These are phyloP conservation scores for Nepenthes alata DNA, from an alignment of 179 eudicot species.

Conservation along the genomic window DNA sequence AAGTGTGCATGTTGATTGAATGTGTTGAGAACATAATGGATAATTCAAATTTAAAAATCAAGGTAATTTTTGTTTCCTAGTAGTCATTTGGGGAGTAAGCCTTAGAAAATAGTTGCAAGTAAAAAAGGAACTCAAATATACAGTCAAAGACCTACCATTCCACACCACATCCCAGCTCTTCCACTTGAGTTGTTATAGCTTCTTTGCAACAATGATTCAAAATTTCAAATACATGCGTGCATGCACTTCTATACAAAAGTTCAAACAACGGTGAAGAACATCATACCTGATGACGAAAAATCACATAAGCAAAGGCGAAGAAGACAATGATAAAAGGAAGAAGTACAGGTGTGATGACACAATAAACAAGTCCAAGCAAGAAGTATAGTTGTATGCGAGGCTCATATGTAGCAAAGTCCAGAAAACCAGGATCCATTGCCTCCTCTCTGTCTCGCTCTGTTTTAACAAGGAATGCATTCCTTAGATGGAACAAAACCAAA, in stretches of 20 bases:
- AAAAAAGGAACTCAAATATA: too few species aligned
- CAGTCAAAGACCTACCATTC: too few species aligned
- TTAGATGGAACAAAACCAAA: slow-evolving; percentile 36
- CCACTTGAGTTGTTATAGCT: too few species aligned
- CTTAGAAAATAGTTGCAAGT: too few species aligned
- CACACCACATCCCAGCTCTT: too few species aligned
- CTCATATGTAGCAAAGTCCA: slow-evolving; percentile 34
- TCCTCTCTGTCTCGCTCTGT: slow-evolving; percentile 52
- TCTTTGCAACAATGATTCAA: too few species aligned
- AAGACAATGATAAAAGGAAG: slow-evolving; percentile 53
- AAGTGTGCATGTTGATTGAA: too few species aligned
- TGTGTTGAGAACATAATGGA: too few species aligned
- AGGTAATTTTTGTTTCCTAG: too few species aligned
- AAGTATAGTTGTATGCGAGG: slow-evolving; percentile 60
- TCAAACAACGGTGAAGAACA: not conserved
- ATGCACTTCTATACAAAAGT: not conserved
- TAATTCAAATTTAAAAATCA: too few species aligned
- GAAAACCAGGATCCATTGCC: slow-evolving; percentile 59
- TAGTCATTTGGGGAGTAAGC: too few species aligned
- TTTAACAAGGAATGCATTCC: slow-evolving; percentile 48
- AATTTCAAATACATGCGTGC: too few species aligned
- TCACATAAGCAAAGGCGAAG: slow-evolving; percentile 49
- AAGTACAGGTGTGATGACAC: slow-evolving; percentile 40
- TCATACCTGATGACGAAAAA: slow-evolving; percentile 60
- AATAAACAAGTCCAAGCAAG: slow-evolving; percentile 51